These are phyloP conservation scores for Panellus pusillus DNA, from an alignment of 768 basidiomycete genomes.

Conservation along the genomic window DNA sequence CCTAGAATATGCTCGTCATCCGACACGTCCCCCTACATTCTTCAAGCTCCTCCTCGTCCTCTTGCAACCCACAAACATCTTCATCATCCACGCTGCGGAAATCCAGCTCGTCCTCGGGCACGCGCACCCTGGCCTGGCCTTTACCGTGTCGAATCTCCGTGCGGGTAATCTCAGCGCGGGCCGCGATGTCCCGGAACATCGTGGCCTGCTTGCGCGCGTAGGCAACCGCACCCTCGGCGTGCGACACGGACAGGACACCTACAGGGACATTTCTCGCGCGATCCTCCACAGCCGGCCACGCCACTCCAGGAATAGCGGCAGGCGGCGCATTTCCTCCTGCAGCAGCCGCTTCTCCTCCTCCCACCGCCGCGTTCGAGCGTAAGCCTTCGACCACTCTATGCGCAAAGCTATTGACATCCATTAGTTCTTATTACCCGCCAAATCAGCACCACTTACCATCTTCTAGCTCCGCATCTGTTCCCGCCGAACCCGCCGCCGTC, in stretches of 20 bases:
- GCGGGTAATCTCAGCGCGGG: neutral
- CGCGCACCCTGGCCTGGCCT: neutral
- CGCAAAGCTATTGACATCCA: conserved; percentile 1
- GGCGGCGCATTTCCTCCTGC: conserved; percentile 11
- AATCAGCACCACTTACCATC: neutral
- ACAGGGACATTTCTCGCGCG: neutral
- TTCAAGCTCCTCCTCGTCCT: too few species aligned
- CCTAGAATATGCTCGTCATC: too few species aligned
- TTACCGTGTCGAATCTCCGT: neutral
- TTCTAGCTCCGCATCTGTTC: neutral
- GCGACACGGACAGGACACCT: neutral
- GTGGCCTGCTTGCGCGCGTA: neutral
- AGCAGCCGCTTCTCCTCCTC: conserved; percentile 11
- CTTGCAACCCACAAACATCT: too few species aligned
- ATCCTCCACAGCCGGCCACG: conserved; percentile 1
- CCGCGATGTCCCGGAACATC: neutral
- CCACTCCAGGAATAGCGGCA: conserved; percentile 1
- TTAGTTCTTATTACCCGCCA: neutral
- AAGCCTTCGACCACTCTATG: conserved; percentile 18
- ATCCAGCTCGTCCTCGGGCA: too few species aligned
- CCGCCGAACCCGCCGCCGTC: neutral
- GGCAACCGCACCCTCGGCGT: conserved; percentile 2
- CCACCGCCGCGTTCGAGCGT: conserved; percentile 6
- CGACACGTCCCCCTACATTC: too few species aligned
- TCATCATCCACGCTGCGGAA: too few species aligned